Base-by-base conservation (phyloP, 768 basidiomycete genomes). In the Termitomyces sp. region DNA sequence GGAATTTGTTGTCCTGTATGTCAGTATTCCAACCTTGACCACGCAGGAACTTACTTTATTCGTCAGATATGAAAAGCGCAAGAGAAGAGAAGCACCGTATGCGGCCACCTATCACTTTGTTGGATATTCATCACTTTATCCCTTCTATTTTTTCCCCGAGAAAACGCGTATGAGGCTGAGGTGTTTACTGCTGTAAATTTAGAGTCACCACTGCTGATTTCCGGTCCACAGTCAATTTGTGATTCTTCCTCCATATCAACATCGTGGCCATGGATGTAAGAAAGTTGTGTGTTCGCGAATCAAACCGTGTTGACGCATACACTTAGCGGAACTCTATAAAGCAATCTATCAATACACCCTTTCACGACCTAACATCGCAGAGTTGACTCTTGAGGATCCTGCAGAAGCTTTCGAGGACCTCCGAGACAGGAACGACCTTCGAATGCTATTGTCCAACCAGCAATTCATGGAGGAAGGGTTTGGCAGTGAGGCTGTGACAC, bases 351-450 rank as follows among this genome's bases (percentile, higher is more conserved):
- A 86, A 69, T 84, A 92, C 68, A 82, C 91, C 20, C 72, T 91
- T 47, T 76, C 82, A 14, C 83, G 83, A 52, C 79, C 87, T 2
- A 76, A 83, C 54, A 84, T 96, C 43, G 88, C 91, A n/a, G 96
- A 98, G 73, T 76, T 98, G 46, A 97, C 95, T 1, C 92, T 99
- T 25, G 97, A 99, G 75, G 97, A 99, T 72, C 97, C 97, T 1
- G 94, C 94, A 0, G 97, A 99, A 75, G 92, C 93, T 10, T 98
- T 99, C 69, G 96, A 98, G 72, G 97, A 98, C 72, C 81, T 98
- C 47, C 81, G 96, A 38, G 97, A 98, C 75, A 88, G 92, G 58
- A 91, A 90, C 66, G 97, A 99, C 72, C 80, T 98, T 20, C 77
- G 82, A 63, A 90, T 91, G 83, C 79, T 98, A 20, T 79, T 92